Evolutionary conservation across 768 basidiomycete species (phyloP), one percentile per base, ranked within the genome.

Genomic region (Dictyophora rubrovolvata): DNA sequence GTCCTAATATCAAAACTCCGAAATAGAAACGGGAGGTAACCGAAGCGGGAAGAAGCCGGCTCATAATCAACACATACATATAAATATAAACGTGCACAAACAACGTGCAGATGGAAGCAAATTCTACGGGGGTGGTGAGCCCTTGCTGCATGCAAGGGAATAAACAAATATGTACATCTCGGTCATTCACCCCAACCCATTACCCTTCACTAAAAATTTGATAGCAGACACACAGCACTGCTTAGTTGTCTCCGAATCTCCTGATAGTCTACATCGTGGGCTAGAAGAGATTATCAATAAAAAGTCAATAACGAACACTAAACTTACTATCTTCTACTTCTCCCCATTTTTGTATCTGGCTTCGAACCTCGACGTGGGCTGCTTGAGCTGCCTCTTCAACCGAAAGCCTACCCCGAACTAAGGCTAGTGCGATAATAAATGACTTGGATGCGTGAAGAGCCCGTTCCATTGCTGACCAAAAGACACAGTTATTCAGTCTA

Each of bases 331-430:
- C 96, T 75, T 98, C 96, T 0, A 99, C 96, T 73, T 98, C 95
- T n/a, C 96, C 96, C 96, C 96, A 99, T 53, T 85, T 79, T 71
- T 94, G 84, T 61, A 97, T 97, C 73, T 98, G 95, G 69, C 92
- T 94, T 62, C 85, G 78, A 0, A 99, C 95, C 72, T 99, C 96
- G 8, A 95, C 94, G 55, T 87, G 86, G 7, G 92, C 81, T 0
- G 90, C 91, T 53, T 83, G 70, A 1, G 93, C 82, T 9, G 95
- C 94, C 67, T 92, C 76, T 65, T 99, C 90, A 1, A 84, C 89
- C 3, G 82, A 82, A 47, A 97, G 69, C 59, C 78, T 81, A 35
- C 83, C 85, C 65, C 82, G 83, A 34, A 93, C 83, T 34, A 99
- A 76, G 9, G 89, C 93, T 36, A 99, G 74, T 0, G 82, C 87